Conservation (phyloP, 371 early-diverging fungal species). For the Choanephora cucurbitarum region DNA sequence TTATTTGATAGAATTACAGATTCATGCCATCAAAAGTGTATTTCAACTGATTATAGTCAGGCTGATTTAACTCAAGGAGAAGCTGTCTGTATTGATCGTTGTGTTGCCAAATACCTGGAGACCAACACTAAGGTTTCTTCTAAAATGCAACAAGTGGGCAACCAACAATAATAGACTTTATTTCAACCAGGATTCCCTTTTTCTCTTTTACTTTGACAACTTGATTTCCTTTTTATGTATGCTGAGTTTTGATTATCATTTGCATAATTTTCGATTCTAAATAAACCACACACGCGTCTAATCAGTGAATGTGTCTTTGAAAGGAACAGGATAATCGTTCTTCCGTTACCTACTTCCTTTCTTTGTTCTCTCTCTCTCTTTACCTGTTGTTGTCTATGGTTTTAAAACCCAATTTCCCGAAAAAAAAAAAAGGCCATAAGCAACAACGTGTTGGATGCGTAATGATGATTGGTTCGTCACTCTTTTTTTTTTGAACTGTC, state of each 20-base stretch:
- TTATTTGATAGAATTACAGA: constrained; percentile 63
- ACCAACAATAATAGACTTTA: constrained; percentile 14
- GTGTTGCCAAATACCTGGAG: constrained; percentile 83
- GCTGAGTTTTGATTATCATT: too few relatives aligned
- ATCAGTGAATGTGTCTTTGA: too few relatives aligned
- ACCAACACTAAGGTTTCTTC: constrained; percentile 77
- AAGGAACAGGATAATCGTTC: too few relatives aligned
- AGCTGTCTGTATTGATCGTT: constrained; percentile 90
- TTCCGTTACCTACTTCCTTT: too few relatives aligned
- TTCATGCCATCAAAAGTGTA: constrained; percentile 87
- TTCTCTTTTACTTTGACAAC: too few relatives aligned
- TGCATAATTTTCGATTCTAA: too few relatives aligned
- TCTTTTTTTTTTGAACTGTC: neutral
- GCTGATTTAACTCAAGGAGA: constrained; percentile 90
- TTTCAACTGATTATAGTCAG: constrained; percentile 66
- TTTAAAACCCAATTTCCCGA: neutral
- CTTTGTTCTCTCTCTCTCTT: neutral
- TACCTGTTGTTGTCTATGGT: neutral
- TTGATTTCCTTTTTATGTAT: too few relatives aligned
- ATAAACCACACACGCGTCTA: too few relatives aligned
- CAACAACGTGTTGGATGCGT: neutral
- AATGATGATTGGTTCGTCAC: constrained; percentile 1
- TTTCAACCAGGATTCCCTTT: too few relatives aligned
- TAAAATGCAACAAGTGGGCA: constrained; percentile 60
- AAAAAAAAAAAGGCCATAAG: neutral